Conservation (phyloP, 2,329 filamentous ascomycete genomes). For the Byssoonygena ceratinophila region DNA sequence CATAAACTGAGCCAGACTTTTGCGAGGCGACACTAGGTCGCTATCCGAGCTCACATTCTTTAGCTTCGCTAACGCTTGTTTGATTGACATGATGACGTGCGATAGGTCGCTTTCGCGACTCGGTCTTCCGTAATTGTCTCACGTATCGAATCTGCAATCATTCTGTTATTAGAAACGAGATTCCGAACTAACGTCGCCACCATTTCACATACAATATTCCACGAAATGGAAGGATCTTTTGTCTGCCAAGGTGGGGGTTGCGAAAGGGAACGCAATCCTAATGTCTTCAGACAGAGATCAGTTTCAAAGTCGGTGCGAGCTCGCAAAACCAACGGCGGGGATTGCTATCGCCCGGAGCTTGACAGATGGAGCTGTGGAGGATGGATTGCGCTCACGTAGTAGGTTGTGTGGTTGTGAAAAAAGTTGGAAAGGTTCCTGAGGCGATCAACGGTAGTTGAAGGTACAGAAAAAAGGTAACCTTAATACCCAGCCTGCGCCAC, state of each 20-base stretch:
- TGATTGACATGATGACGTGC: conserved; percentile 38
- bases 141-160: background rate
- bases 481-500: background rate
- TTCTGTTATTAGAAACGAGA: background rate
- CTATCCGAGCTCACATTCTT: conserved; percentile 23
- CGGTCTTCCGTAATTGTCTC: background rate
- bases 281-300: background rate
- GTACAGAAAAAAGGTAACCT: background rate
- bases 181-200: background rate
- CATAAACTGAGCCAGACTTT: conserved; percentile 34
- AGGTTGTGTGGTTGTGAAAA: background rate
- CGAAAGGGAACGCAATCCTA: too few species aligned
- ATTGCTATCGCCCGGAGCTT: too few species aligned
- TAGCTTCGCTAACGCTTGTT: conserved; percentile 35
- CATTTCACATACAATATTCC: background rate
- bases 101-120: background rate
- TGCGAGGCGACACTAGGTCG: conserved; percentile 28
- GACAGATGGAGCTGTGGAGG: background rate
- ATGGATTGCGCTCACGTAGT: background rate
- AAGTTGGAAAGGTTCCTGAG: background rate
- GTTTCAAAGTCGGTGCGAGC: background rate
- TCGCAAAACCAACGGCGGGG: background rate
- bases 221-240: too few species aligned
- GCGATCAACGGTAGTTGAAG: background rate
- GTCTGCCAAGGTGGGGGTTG: too few species aligned